Conservation (phyloP, 2,329 filamentous ascomycete species). For the Coniella vitis region DNA sequence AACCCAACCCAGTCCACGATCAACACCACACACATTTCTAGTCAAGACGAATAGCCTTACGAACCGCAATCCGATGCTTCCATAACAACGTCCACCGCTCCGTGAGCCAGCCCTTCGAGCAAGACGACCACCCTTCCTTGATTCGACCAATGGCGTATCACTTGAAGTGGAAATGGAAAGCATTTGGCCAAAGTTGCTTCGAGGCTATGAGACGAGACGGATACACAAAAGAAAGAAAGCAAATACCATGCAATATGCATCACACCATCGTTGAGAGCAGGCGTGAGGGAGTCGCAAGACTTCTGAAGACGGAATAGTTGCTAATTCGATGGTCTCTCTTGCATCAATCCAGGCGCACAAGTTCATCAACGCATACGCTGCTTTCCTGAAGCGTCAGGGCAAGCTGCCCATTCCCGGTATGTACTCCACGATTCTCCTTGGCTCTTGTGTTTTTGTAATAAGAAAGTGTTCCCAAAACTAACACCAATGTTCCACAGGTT, state of each 20-base stretch:
- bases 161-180: constrained; percentile 14
- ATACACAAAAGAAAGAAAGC: too few relatives aligned
- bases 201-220: too few relatives aligned
- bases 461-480: not conserved
- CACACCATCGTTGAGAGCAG: constrained; percentile 43
- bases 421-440: constrained; percentile 26
- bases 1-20: too few relatives aligned
- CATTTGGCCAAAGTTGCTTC: too few relatives aligned
- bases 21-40: too few relatives aligned
- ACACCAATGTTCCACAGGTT: constrained; percentile 51
- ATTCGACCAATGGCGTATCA: constrained; percentile 10
- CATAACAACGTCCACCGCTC: not conserved
- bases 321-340: constrained; percentile 49
- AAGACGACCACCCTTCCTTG: not conserved
- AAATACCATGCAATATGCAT: constrained; percentile 19
- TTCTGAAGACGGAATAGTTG: constrained; percentile 66
- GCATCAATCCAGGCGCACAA: constrained; percentile 63
- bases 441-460: not conserved
- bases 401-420: constrained; percentile 85
- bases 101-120: constrained; percentile 6
- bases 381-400: constrained; percentile 90
- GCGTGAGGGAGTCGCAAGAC: constrained; percentile 67
- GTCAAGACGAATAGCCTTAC: not conserved
- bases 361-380: constrained; percentile 80
- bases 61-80: not conserved